Base-by-base conservation (phyloP, 75 land plant genomes). In the Adiantum capillusveneris region DNA sequence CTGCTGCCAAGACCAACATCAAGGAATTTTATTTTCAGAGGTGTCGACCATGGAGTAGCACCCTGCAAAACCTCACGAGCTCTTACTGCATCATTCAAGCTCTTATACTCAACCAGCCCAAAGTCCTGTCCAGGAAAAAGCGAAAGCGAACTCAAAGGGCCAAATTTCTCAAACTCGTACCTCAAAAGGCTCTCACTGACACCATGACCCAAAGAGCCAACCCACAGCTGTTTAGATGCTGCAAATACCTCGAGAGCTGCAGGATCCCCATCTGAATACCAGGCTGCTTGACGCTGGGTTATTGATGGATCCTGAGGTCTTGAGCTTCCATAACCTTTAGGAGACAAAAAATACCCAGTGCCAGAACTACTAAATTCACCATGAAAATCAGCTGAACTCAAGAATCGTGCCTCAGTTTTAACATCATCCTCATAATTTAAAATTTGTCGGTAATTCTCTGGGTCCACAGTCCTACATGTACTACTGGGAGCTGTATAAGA, bases 181-280 rank as follows among this genome's bases (percentile, higher is more conserved):
- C 79, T 76, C 29, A 94, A 41, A 27, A 58, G 61, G 36, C 60
- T 61, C 65, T 89, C 96, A 56, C 83, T 75, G 11, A 69, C 83
- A 62, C 73, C 79, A 45, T 66, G 71, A 27, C 77, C 77, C 42
- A 81, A 58, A 44, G 80, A 81, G 18, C 87, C 84, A 49, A 94
- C 49, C 96, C 82, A 94, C 0, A 94, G 78, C 31, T 79, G 80
- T 42, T 79, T 75, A 43, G 96, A 86, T 66, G 98, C 95, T 39
- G 85, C 70, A 58, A 72, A 81, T 26, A 94, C 76, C 69, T 79
- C 85, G 83, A 85, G 77, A 30, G 91, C 74, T 34, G 75, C 66
- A 11, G 80, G 76, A 63, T 87, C 86, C 18, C 82, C 86, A 70
- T 92, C 93, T 59, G 54, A 69, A 42, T 67, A 83, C 81, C 90